These are phyloP conservation scores for Ambrosia hybrid DNA, from an alignment of 140 eudicot genomes.

Conservation along the genomic window DNA sequence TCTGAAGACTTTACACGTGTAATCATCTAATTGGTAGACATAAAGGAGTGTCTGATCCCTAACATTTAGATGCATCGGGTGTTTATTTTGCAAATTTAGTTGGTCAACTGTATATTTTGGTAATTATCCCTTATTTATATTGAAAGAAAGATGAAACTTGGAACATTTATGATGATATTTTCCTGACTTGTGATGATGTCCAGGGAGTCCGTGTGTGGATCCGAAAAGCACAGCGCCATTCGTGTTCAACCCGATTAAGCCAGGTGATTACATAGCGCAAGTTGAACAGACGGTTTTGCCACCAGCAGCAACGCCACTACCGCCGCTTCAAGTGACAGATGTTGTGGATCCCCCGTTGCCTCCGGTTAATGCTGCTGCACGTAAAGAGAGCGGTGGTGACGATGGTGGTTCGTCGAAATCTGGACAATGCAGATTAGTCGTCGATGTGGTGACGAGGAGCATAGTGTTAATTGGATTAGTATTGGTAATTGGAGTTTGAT, in stretches of 20 bases:
- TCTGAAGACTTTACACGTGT: too few relatives aligned
- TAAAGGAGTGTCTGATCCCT: too few relatives aligned
- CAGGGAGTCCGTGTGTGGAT: constrained; percentile 48
- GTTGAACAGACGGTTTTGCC: constrained; percentile 30
- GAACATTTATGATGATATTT: too few relatives aligned
- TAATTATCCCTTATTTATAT: too few relatives aligned
- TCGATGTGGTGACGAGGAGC: constrained; percentile 18
- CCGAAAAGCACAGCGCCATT: constrained; percentile 22
- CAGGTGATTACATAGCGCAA: constrained; percentile 32
- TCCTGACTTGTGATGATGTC: not conserved
- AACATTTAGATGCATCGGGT: too few relatives aligned
- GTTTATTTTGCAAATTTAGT: too few relatives aligned
- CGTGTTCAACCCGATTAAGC: constrained; percentile 22
- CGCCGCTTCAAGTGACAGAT: constrained; percentile 32
- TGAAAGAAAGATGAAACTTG: too few relatives aligned
- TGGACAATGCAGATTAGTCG: constrained; percentile 9
- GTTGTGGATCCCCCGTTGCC: constrained; percentile 39
- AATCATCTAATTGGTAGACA: too few relatives aligned
- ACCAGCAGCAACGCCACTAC: constrained; percentile 34
- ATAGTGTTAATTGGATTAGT: constrained; percentile 25
- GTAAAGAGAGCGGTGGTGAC: constrained; percentile 1
- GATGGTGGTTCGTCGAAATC: constrained; percentile 13
- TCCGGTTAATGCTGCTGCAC: constrained; percentile 29
- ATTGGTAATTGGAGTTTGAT: constrained; percentile 17
- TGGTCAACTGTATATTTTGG: too few relatives aligned